A percentile compares a stretch with the other conserved stretches of the same genome.
phyloP scores from a whole-genome alignment of 208 protist species.

The Acanthamoeba castellanii region DNA sequence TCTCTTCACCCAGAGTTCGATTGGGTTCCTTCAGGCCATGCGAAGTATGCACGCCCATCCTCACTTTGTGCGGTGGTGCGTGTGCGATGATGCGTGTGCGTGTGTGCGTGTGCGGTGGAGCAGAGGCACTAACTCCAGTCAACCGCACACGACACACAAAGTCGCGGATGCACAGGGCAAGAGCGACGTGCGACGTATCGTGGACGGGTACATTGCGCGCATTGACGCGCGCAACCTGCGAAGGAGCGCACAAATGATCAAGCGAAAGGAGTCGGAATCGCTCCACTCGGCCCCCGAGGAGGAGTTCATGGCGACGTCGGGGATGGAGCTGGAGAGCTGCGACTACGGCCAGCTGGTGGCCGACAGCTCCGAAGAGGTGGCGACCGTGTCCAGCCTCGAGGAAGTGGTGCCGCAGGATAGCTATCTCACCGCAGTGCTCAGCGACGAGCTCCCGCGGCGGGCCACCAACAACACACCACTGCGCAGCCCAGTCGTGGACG shows the following conservation, averaged over 20 bases:
- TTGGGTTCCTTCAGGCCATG: not conserved
- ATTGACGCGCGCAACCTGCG: slow-evolving; percentile 7
- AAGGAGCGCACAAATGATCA: not conserved
- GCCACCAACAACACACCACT: no score
- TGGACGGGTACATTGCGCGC: not conserved
- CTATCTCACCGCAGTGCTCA: not conserved
- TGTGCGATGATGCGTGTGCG: no score
- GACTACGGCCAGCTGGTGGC: not conserved
- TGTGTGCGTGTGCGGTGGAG: not conserved
- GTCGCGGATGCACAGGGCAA: not conserved
- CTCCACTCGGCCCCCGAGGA: not conserved
- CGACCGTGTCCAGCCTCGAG: not conserved
- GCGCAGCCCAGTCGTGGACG: not conserved
- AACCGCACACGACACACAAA: not conserved
- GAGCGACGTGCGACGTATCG: not conserved
- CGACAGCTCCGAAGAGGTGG: not conserved
- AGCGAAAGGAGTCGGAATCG: not conserved
- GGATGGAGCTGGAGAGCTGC: not conserved
- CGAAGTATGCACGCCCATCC: not conserved
- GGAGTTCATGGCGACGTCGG: not conserved
- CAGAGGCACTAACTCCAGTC: no score
- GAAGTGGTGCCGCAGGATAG: not conserved
- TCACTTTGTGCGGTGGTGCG: no score
- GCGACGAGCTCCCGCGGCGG: not conserved
- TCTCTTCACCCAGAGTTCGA: slow-evolving; percentile 15